Evolutionary conservation across 441 rosid species (phyloP), one percentile per base, ranked within the genome.

Genomic region (Euphorbia schlechtendalii): DNA sequence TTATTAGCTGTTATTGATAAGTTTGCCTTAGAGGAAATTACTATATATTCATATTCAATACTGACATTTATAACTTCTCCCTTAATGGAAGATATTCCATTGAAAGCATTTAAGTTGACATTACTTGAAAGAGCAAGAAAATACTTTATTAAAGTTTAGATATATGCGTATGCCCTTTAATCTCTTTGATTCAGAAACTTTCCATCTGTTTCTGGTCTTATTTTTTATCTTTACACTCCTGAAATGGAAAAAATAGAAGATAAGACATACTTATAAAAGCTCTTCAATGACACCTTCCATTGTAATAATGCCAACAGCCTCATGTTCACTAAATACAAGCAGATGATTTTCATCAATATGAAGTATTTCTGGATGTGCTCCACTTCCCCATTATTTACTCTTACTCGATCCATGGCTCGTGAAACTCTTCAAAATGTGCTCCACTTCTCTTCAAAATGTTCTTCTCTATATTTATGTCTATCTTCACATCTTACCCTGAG

Each of bases 291-390:
- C n/a, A n/a, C n/a, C 98, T 77, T 90, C 96, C 82, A 85, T 81
- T 40, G 96, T 88, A 59, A 90, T 88, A 64, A 92, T 72, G 71
- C 97, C 97, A 11, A 81, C 83, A 25, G 88, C 96, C 69, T 86
- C 93, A 20, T 66, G 75, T 73, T 86, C 86, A 0, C 78, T 71
- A 24, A 84, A 84, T 69, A 69, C 74, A 2, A 92, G 83, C 12
- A 85, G 84, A 6, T 88, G 82, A 64, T 56, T 65, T 15, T 78
- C 93, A 71, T 86, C 84, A 45, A 90, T 70, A 21, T 81, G 75
- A 56, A 88, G 74, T 63, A 92, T 82, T 78, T 92, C 96, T 0
- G 86, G 77, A 71, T 88, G 83, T 61, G 77, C 71, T 70, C 76
- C 86, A 61, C 65, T 72, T 71, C 80, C 83, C 97, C 96, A 87